A percentile compares a stretch with the other conserved stretches of the same genome.
phyloP scores from a whole-genome alignment of 805 yeast species.

The Candida orba region DNA sequence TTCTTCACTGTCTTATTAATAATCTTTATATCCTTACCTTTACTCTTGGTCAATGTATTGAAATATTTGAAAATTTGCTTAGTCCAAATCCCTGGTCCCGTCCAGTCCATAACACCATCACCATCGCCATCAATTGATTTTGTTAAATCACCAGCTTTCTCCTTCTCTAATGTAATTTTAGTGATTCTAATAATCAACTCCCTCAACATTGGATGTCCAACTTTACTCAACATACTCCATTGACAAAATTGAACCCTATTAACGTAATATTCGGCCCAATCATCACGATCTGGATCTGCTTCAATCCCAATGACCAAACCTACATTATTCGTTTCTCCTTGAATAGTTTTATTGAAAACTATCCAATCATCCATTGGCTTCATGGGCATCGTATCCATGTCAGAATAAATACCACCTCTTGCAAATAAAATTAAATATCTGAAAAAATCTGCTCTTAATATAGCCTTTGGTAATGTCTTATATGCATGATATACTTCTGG shows the following conservation, averaged over 20 bases:
- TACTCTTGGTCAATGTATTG: slow-evolving; percentile 35
- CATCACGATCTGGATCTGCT: slow-evolving; percentile 94
- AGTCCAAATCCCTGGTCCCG: slow-evolving; percentile 95
- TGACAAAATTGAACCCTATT: slow-evolving; percentile 92
- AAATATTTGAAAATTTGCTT: slow-evolving; percentile 77
- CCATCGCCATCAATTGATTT: slow-evolving; percentile 58
- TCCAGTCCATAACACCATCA: slow-evolving; percentile 84
- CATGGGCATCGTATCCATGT: slow-evolving; percentile 76
- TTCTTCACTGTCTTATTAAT: slow-evolving; percentile 17
- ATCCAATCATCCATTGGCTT: slow-evolving; percentile 74
- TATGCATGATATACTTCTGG: slow-evolving; percentile 79
- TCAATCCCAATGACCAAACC: slow-evolving; percentile 90
- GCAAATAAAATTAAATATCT: slow-evolving; percentile 82
- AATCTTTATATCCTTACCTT: slow-evolving; percentile 3
- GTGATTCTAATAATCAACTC: slow-evolving; percentile 77
- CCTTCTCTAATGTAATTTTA: slow-evolving; percentile 57
- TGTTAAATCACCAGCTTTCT: slow-evolving; percentile 36
- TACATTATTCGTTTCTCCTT: slow-evolving; percentile 28
- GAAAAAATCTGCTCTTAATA: slow-evolving; percentile 89
- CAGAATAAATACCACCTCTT: slow-evolving; percentile 89
- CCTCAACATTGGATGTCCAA: slow-evolving; percentile 84
- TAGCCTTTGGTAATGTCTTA: slow-evolving; percentile 65
- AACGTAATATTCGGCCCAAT: slow-evolving; percentile 92
- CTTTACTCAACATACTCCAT: slow-evolving; percentile 89
- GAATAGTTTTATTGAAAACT: slow-evolving; percentile 33